Evolutionary conservation across 1,139 yeast genomes (phyloP).

Genomic region (Hansenula sp.): DNA sequence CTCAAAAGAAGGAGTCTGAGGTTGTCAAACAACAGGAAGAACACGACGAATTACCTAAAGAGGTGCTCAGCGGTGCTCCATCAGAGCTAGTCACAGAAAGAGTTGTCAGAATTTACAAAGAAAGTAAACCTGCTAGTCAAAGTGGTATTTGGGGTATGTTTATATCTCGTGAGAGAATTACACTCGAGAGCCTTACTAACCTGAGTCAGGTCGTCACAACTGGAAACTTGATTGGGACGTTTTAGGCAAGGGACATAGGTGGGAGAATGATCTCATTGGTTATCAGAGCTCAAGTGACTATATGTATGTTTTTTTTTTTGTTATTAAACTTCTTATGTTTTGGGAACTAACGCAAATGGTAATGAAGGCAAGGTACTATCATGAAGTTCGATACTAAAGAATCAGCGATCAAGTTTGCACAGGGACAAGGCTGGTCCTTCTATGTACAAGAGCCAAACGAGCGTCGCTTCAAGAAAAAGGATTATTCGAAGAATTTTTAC

Average conservation of each 20-base stretch:
- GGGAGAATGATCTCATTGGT: slow-evolving; percentile 90
- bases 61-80: slow-evolving; percentile 80
- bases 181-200: neutral
- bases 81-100: slow-evolving; percentile 56
- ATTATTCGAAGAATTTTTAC: slow-evolving; percentile 67
- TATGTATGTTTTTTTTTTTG: slow-evolving; percentile 39
- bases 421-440: slow-evolving; percentile 84
- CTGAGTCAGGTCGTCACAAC: slow-evolving; percentile 32
- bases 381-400: slow-evolving; percentile 74
- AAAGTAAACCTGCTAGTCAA: slow-evolving; percentile 80
- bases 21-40: slow-evolving; percentile 17
- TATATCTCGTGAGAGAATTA: neutral
- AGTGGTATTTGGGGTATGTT: slow-evolving; percentile 44
- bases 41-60: slow-evolving; percentile 40
- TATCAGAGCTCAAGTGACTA: slow-evolving; percentile 79
- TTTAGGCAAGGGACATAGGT: slow-evolving; percentile 71
- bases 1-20: slow-evolving; percentile 4
- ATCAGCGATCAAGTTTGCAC: slow-evolving; percentile 75
- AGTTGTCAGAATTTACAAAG: slow-evolving; percentile 74
- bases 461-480: slow-evolving; percentile 72
- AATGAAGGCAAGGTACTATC: slow-evolving; percentile 63
- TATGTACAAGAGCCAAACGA: slow-evolving; percentile 79
- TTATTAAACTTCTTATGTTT: no score
- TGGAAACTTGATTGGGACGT: slow-evolving; percentile 91
- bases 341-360: neutral